These are phyloP conservation scores for Apiotrichum montevideense DNA, from an alignment of 1,284 basidiomycete species.

Conservation along the genomic window DNA sequence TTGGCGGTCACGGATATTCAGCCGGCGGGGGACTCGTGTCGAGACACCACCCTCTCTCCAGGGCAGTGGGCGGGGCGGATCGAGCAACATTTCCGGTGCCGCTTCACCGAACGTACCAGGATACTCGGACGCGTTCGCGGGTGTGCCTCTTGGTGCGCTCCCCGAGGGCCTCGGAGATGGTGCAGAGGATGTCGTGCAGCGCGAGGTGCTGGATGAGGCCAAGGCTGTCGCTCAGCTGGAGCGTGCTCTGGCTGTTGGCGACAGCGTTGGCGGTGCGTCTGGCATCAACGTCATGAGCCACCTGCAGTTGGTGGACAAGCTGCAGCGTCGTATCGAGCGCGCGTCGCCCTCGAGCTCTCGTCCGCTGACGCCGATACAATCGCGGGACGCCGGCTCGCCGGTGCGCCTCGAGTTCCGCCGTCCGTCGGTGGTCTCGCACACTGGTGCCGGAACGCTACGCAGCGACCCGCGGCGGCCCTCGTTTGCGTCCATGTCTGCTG, in stretches of 20 bases:
- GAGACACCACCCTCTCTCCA: too few relatives aligned
- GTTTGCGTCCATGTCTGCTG: not conserved
- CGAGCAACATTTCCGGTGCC: not conserved
- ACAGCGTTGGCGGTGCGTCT: not conserved
- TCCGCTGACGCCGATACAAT: not conserved
- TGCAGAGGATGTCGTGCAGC: slow-evolving; percentile 9
- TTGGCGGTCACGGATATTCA: not conserved
- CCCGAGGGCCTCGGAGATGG: slow-evolving; percentile 10
- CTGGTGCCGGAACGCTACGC: not conserved
- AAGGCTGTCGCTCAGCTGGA: not conserved
- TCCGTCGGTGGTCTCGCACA: not conserved
- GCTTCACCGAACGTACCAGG: not conserved
- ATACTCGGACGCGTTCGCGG: slow-evolving; percentile 8
- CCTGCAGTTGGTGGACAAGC: not conserved
- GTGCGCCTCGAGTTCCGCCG: not conserved
- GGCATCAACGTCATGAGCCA: not conserved
- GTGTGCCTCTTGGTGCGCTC: slow-evolving; percentile 10
- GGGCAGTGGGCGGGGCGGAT: not conserved
- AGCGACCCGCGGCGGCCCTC: not conserved
- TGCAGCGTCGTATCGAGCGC: not conserved
- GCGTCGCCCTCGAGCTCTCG: not conserved
- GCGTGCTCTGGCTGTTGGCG: not conserved
- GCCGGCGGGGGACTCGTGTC: not conserved
- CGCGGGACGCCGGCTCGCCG: not conserved
- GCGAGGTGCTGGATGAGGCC: slow-evolving; percentile 3